Evolutionary conservation across 768 basidiomycete genomes (phyloP).

Genomic region (Boletellus ananiceps): DNA sequence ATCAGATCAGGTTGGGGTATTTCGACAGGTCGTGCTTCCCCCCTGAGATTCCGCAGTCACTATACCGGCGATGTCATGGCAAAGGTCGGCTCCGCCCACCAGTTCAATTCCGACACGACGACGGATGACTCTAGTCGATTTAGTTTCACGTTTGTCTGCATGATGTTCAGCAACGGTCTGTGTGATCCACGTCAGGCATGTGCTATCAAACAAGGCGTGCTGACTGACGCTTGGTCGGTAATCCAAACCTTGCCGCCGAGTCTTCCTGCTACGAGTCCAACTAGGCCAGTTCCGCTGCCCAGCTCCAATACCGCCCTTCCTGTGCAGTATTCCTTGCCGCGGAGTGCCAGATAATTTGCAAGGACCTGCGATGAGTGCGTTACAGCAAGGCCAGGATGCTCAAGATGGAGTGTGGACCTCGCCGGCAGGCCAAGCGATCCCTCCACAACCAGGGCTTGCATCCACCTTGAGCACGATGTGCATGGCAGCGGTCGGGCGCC

Average conservation of each 20-base stretch:
- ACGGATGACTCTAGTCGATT: conserved; percentile 57
- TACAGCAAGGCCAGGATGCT: not conserved
- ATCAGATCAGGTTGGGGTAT: conserved; percentile 61
- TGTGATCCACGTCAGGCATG: conserved; percentile 30
- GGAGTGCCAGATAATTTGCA: conserved; percentile 64
- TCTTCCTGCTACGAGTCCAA: conserved; percentile 77
- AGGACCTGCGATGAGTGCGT: conserved; percentile 52
- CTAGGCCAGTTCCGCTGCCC: conserved; percentile 88
- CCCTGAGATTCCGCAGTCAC: conserved; percentile 47
- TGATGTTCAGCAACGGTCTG: conserved; percentile 75
- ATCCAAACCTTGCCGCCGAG: conserved; percentile 70
- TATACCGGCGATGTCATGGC: not conserved
- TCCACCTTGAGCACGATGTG: conserved; percentile 57
- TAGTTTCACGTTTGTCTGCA: conserved; percentile 65
- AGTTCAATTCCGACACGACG: conserved; percentile 70
- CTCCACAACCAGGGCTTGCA: conserved; percentile 85
- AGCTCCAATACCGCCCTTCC: conserved; percentile 71
- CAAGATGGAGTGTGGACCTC: conserved; percentile 47
- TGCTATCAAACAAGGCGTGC: conserved; percentile 4
- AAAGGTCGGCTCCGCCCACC: conserved; percentile 44
- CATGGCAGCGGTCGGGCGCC: conserved; percentile 4
- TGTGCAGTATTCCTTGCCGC: conserved; percentile 44
- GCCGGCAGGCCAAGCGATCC: conserved; percentile 90
- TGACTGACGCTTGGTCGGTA: conserved; percentile 86
- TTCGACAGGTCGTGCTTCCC: conserved; percentile 45